These are phyloP conservation scores for Kalmusia sp. DNA, from an alignment of 2,329 filamentous ascomycete genomes.

Conservation along the genomic window DNA sequence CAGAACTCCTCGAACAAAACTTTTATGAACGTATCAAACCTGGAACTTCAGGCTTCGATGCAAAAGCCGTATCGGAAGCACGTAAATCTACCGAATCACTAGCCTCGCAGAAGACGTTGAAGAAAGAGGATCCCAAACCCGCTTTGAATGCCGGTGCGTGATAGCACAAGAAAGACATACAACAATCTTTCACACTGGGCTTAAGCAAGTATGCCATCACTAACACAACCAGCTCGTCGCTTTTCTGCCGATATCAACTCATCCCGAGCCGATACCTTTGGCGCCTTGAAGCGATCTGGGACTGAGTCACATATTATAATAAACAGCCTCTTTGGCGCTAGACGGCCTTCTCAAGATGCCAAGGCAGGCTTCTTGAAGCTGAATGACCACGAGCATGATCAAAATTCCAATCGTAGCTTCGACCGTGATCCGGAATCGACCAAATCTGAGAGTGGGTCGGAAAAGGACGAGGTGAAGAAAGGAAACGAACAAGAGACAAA, in stretches of 20 bases:
- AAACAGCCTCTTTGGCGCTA: not conserved
- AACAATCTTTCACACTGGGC: not conserved
- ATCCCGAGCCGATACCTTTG: not conserved
- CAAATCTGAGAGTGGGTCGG: not conserved
- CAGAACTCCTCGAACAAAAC: not conserved
- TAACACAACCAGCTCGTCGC: not conserved
- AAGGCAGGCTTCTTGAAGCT: not conserved
- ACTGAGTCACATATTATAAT: not conserved
- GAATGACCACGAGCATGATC: not conserved
- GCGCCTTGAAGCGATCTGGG: not conserved
- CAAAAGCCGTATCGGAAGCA: not conserved
- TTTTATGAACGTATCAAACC: too few species aligned
- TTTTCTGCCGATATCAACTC: not conserved
- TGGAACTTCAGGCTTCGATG: not conserved
- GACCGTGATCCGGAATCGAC: not conserved
- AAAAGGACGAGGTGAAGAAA: not conserved
- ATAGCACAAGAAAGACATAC: too few species aligned
- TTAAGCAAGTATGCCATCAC: not conserved
- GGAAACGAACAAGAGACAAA: not conserved
- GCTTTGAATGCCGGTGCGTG: not conserved
- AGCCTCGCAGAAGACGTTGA: not conserved
- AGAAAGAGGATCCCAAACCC: too few species aligned
- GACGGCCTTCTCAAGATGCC: too few species aligned
- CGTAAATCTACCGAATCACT: not conserved
- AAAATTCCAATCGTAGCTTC: not conserved